These are phyloP conservation scores for Aspergillus cejpii DNA, from an alignment of 2,329 filamentous ascomycete genomes.

Conservation along the genomic window DNA sequence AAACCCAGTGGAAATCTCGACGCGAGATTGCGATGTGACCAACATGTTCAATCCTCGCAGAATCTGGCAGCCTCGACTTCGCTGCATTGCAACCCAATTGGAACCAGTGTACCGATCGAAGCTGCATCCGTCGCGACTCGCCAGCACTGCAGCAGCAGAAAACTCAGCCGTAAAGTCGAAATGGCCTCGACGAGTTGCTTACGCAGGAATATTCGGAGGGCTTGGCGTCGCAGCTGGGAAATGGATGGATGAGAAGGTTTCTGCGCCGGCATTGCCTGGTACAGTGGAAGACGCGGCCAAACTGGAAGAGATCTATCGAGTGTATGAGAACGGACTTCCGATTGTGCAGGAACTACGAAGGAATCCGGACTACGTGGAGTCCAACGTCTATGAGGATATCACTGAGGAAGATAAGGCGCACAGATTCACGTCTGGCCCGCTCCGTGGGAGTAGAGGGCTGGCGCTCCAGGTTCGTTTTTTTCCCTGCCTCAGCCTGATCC, in stretches of 20 bases:
- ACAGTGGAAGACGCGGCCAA: constrained; percentile 29
- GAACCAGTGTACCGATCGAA: constrained; percentile 5
- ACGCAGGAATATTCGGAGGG: constrained; percentile 30
- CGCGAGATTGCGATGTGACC: constrained; percentile 18
- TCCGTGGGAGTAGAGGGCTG: constrained; percentile 37
- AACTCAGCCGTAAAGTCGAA: constrained; percentile 18
- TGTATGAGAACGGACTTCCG: constrained; percentile 31
- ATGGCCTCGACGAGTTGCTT: constrained; percentile 34
- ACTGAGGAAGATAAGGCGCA: constrained; percentile 30
- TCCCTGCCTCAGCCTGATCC: constrained; percentile 6
- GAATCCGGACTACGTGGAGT: constrained; percentile 37
- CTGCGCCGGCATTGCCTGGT: constrained; percentile 28
- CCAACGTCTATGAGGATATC: constrained; percentile 34
- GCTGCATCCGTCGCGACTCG: constrained; percentile 13
- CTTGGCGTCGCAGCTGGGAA: constrained; percentile 27
- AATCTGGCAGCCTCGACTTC: constrained; percentile 20
- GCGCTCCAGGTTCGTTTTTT: constrained; percentile 35
- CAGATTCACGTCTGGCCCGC: constrained; percentile 35
- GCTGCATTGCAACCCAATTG: constrained; percentile 5
- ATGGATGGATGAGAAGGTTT: constrained; percentile 19
- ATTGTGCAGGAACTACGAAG: constrained; percentile 35
- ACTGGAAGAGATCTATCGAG: constrained; percentile 25
- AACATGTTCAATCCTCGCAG: constrained; percentile 24
- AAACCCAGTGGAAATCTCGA: constrained; percentile 1
- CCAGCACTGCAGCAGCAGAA: constrained; percentile 17